These are phyloP conservation scores for Fusarium sp. DNA, from an alignment of 2,329 filamentous ascomycete species.

Conservation along the genomic window DNA sequence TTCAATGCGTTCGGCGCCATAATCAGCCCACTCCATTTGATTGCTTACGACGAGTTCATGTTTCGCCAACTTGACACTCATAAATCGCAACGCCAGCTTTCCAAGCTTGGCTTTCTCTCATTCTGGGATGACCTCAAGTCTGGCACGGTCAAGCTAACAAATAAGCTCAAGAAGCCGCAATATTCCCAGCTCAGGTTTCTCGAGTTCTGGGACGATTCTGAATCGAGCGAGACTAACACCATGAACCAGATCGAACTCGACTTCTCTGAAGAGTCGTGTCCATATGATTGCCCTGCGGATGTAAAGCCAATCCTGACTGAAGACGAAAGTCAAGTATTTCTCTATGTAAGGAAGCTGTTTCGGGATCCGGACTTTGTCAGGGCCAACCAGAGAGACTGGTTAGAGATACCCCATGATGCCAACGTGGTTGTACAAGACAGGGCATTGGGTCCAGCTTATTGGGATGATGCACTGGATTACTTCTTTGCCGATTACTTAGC, in stretches of 20 bases:
- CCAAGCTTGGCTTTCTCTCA: neutral
- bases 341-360: neutral
- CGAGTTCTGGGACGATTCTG: fast-evolving
- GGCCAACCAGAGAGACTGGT: neutral
- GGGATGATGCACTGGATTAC: neutral
- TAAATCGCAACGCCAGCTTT: neutral
- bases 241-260: fast-evolving
- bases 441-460: neutral
- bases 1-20: neutral
- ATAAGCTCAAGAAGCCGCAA: neutral
- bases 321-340: neutral
- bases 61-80: neutral
- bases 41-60: neutral
- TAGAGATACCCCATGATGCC: neutral
- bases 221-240: fast-evolving
- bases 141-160: neutral
- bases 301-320: neutral
- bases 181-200: fast-evolving
- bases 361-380: neutral
- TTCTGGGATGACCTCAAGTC: neutral
- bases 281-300: neutral
- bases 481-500: fast-evolving
- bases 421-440: neutral
- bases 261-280: neutral
- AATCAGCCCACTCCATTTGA: neutral